These are phyloP conservation scores for Lathyrus oleraceus DNA, from an alignment of 306 rosid species.

Conservation along the genomic window DNA sequence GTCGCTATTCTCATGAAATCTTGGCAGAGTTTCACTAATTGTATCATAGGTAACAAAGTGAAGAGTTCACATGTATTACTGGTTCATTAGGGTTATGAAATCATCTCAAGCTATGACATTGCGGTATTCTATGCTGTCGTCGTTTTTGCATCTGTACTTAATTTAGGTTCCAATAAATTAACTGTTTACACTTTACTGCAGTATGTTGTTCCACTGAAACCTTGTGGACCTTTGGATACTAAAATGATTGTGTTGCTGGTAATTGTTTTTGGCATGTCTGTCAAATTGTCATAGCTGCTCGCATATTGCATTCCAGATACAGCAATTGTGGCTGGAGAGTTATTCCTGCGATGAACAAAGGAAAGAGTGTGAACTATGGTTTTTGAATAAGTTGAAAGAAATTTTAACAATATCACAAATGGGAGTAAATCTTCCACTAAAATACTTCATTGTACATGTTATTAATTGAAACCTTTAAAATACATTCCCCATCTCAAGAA, in stretches of 20 bases:
- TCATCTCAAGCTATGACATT: conserved; percentile 1
- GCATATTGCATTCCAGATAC: neutral
- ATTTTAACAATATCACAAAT: too few relatives aligned
- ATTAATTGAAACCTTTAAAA: too few relatives aligned
- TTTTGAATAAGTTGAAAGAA: neutral
- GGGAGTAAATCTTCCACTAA: too few relatives aligned
- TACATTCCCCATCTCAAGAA: too few relatives aligned
- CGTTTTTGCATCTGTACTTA: conserved; percentile 19
- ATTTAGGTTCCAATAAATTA: conserved; percentile 15
- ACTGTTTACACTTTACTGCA: neutral
- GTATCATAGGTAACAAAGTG: conserved; percentile 20
- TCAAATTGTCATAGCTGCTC: neutral
- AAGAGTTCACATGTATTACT: neutral
- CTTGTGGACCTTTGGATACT: conserved; percentile 11
- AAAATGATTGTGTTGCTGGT: neutral
- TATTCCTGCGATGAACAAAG: neutral
- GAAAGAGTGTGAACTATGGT: neutral
- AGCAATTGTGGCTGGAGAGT: neutral
- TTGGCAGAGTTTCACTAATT: conserved; percentile 21
- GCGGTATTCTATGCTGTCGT: conserved; percentile 4
- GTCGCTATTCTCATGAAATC: conserved; percentile 78
- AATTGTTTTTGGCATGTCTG: neutral
- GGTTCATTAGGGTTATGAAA: conserved; percentile 31
- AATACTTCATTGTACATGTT: too few relatives aligned
- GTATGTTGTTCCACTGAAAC: conserved; percentile 2